A percentile compares a stretch with the other conserved stretches of the same genome.
phyloP scores from a whole-genome alignment of 2,329 filamentous ascomycete genomes.

The Chaetomium globosum region DNA sequence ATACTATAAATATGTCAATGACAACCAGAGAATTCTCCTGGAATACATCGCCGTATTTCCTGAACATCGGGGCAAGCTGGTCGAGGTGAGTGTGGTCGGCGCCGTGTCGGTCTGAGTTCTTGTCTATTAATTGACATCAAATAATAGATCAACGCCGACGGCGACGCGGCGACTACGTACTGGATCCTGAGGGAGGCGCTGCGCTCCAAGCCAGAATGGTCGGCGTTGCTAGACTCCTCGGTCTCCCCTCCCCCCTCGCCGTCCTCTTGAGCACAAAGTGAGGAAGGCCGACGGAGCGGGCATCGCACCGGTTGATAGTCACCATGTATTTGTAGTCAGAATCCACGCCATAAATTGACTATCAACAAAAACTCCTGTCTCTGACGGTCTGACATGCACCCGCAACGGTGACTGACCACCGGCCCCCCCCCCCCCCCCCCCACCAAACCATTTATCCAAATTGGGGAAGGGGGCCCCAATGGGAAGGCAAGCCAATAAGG shows the following conservation, averaged over 20 bases:
- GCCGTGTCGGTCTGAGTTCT: not conserved
- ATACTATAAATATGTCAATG: constrained; percentile 11
- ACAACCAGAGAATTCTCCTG: constrained; percentile 12
- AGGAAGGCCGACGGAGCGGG: too few species aligned
- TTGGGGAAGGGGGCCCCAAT: too few species aligned
- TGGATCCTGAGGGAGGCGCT: not conserved
- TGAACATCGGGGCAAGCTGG: not conserved
- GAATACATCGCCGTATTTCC: too few species aligned
- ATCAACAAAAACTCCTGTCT: too few species aligned
- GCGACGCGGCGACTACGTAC: not conserved
- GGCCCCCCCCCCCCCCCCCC: too few species aligned
- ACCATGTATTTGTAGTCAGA: too few species aligned
- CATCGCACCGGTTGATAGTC: too few species aligned
- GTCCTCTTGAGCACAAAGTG: not conserved
- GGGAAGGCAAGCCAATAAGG: too few species aligned
- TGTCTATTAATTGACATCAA: not conserved
- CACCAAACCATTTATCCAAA: too few species aligned
- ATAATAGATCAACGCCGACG: constrained; percentile 11
- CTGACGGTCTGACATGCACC: too few species aligned
- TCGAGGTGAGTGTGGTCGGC: constrained; percentile 10
- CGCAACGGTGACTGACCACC: too few species aligned
- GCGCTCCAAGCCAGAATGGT: not conserved
- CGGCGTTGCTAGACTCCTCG: not conserved
- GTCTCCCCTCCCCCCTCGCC: not conserved
- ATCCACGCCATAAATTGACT: too few species aligned